phyloP scores from a whole-genome alignment of 495 filamentous ascomycete genomes.

The Tuber melanosporum region DNA sequence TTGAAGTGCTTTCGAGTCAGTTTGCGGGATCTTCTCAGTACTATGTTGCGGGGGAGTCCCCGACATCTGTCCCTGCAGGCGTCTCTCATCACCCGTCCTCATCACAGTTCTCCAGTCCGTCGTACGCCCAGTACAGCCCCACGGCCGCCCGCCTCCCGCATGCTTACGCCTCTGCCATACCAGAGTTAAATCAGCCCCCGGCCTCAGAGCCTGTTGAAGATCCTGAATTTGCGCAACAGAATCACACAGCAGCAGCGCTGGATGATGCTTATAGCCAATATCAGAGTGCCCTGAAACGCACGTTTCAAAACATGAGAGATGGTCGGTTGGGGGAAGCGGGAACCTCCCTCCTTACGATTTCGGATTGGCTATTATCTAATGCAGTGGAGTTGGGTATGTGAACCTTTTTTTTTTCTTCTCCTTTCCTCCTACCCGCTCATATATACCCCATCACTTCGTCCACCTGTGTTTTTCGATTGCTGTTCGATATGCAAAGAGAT shows the following conservation, averaged over 20 bases:
- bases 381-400: constrained; percentile 75
- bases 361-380: constrained; percentile 77
- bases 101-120: constrained; percentile 49
- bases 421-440: constrained; percentile 27
- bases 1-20: constrained; percentile 69
- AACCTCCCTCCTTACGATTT: constrained; percentile 66
- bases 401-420: constrained; percentile 31
- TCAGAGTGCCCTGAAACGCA: constrained; percentile 62
- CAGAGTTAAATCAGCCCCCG: constrained; percentile 48
- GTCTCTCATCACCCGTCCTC: constrained; percentile 51
- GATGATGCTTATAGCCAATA: constrained; percentile 70
- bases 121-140: constrained; percentile 52
- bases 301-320: constrained; percentile 67
- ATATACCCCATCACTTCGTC: constrained; percentile 24
- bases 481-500: constrained; percentile 39
- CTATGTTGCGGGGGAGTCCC: constrained; percentile 60
- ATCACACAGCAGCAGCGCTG: constrained; percentile 41
- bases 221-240: constrained; percentile 43
- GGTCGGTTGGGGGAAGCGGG: constrained; percentile 69
- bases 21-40: constrained; percentile 65
- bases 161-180: constrained; percentile 52
- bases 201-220: constrained; percentile 45
- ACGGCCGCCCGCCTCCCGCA: constrained; percentile 50
- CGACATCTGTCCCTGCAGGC: constrained; percentile 56
- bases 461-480: constrained; percentile 18